Percentiles rank a stretch among this genome's conserved stretches.
These are phyloP conservation scores for Coemansia sp. DNA, from an alignment of 371 early-diverging fungal species.

Conservation along the genomic window DNA sequence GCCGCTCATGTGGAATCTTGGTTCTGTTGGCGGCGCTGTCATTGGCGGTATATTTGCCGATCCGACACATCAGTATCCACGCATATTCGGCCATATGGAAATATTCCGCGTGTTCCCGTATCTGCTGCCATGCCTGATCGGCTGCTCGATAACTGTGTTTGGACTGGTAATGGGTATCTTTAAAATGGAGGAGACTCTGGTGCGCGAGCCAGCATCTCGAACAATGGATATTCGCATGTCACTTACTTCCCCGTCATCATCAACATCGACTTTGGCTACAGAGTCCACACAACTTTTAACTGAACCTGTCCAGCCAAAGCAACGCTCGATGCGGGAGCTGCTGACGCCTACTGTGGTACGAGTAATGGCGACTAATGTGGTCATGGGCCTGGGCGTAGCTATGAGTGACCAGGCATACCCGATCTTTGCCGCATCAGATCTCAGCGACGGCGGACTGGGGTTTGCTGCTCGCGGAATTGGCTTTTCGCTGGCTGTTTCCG, in stretches of 20 bases:
- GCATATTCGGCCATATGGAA: constrained; percentile 61
- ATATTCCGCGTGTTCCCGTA: constrained; percentile 75
- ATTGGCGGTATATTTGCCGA: constrained; percentile 79
- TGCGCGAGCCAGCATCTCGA: constrained; percentile 9
- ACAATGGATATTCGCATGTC: background rate
- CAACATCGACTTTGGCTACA: constrained; percentile 5
- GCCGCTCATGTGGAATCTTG: constrained; percentile 60
- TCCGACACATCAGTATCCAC: constrained; percentile 68
- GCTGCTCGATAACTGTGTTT: constrained; percentile 59
- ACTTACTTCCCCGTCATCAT: background rate
- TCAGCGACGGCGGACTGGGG: constrained; percentile 61
- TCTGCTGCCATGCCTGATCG: constrained; percentile 79
- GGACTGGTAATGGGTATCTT: constrained; percentile 68
- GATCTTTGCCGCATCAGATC: constrained; percentile 58
- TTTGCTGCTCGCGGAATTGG: constrained; percentile 60
- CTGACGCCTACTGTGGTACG: constrained; percentile 25
- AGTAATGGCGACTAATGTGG: constrained; percentile 27
- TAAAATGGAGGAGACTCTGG: constrained; percentile 72
- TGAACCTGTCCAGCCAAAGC: background rate
- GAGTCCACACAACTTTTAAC: constrained; percentile 29
- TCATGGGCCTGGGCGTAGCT: constrained; percentile 66
- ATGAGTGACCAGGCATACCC: constrained; percentile 74
- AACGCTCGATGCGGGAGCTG: constrained; percentile 13
- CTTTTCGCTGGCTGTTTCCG: constrained; percentile 58
- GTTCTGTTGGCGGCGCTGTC: constrained; percentile 66